Evolutionary conservation across 2,329 filamentous ascomycete species (phyloP), one percentile per base, ranked within the genome.

Genomic region (Neospermospora avenae): DNA sequence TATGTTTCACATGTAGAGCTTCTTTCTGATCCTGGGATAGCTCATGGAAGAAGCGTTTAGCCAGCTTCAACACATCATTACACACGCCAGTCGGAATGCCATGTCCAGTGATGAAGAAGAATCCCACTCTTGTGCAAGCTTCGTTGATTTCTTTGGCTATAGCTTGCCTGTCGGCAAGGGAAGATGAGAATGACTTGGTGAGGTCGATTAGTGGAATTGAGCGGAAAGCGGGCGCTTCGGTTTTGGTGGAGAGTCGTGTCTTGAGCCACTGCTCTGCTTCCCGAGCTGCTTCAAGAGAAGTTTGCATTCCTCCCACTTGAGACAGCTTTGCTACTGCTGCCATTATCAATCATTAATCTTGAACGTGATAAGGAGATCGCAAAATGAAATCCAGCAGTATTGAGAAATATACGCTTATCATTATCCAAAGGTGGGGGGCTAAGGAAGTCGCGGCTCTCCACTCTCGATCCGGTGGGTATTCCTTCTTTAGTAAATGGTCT

Each of bases 1-100:
- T 72, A 13, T 72, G 67, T 55, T 68, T 75, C 73, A 60, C 72
- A 70, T 66, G 76, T 70, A 66, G 74, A 65, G 34, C 71, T 24
- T 74, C 72, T 67, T 82, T 83, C 48, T 76, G 75, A 22, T 77
- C 74, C 2, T 76, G 65, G 0, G 79, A 75, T 4, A 84, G 74
- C 3, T 73, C 70, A 65, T 68, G 63, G 56, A 85, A 84, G 65
- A 84, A 76, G 13, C 71, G 72, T 63, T 76, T 74, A 14, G 77
- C 73, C 2, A 74, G 72, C 16, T 74, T 63, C 59, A 83, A 73
- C 2, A 77, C 74, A 2, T 68, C 68, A 10, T 74, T 63, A 63
- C 79, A 80, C 16, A 79, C 68, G 4, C 66, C 59, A 4, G 72
- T 61, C 1, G 77, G 69, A 3, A 84, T 74, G 3, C 75, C 72